Conservation (phyloP, 1,284 basidiomycete genomes). For the Pyrrhoderma lamaoense region DNA sequence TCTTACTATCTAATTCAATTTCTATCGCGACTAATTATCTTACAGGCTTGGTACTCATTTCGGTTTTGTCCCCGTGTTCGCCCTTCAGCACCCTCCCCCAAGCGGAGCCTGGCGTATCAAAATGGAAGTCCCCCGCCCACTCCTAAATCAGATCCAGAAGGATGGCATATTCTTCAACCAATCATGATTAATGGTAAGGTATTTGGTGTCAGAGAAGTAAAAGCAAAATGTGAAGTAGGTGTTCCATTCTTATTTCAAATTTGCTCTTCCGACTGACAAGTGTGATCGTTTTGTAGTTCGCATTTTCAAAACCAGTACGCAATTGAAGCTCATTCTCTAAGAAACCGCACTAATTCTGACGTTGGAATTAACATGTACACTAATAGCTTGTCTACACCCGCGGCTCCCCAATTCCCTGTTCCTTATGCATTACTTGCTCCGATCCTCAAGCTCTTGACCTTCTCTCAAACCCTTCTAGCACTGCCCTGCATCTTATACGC, state of each 20-base stretch:
- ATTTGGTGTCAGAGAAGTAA: conserved; percentile 33
- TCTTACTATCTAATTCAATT: not conserved
- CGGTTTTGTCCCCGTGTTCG: conserved; percentile 39
- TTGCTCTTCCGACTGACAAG: conserved; percentile 23
- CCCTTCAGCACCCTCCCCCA: conserved; percentile 36
- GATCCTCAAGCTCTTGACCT: conserved; percentile 37
- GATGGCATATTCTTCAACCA: conserved; percentile 37
- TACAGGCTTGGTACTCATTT: conserved; percentile 41
- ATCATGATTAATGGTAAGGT: conserved; percentile 35
- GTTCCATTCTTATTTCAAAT: conserved; percentile 22
- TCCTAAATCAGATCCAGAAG: conserved; percentile 38
- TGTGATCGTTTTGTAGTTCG: conserved; percentile 10
- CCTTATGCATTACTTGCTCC: conserved; percentile 33
- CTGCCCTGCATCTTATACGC: conserved; percentile 36
- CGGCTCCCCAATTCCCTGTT: conserved; percentile 40
- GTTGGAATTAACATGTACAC: not conserved
- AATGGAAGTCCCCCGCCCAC: conserved; percentile 35
- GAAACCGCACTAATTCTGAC: not conserved
- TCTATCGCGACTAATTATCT: conserved; percentile 1
- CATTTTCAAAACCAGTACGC: conserved; percentile 15
- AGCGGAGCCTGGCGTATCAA: conserved; percentile 43
- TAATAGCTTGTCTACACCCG: conserved; percentile 40
- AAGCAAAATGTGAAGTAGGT: conserved; percentile 38
- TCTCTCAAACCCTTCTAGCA: conserved; percentile 35
- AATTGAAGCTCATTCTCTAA: not conserved